Evolutionary conservation across 805 yeast genomes (phyloP).

Genomic region (Ogataea kodamae): DNA sequence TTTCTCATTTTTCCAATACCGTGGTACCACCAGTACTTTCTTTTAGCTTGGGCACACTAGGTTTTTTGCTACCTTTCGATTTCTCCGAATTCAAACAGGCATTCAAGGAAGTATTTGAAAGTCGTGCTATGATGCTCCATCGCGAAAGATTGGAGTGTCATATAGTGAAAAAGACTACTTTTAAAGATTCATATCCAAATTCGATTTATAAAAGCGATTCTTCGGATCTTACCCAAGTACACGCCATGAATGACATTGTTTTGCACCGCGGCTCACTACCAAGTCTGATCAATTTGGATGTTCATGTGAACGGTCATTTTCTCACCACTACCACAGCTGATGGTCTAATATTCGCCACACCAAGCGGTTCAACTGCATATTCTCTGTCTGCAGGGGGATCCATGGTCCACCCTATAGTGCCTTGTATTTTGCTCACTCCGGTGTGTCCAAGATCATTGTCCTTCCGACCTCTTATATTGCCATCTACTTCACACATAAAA

Average conservation of each 20-base stretch:
- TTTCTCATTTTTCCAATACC: conserved; percentile 66
- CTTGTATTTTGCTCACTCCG: conserved; percentile 80
- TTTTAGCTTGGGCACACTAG: conserved; percentile 87
- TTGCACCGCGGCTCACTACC: conserved; percentile 88
- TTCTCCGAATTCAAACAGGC: conserved; percentile 57
- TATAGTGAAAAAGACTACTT: conserved; percentile 39
- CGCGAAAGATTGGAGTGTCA: conserved; percentile 79
- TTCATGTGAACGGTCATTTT: conserved; percentile 79
- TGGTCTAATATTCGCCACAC: conserved; percentile 81
- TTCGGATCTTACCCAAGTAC: conserved; percentile 38
- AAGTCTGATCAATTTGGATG: conserved; percentile 76
- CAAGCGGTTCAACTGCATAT: conserved; percentile 95
- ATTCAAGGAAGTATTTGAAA: conserved; percentile 61
- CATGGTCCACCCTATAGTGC: conserved; percentile 84
- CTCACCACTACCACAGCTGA: conserved; percentile 90
- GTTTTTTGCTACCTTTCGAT: conserved; percentile 86
- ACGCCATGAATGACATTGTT: conserved; percentile 91
- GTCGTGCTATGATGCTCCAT: conserved; percentile 68
- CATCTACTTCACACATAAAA: conserved; percentile 70
- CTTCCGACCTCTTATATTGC: conserved; percentile 84
- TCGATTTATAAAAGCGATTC: conserved; percentile 18
- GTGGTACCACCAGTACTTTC: conserved; percentile 86
- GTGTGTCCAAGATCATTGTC: conserved; percentile 88
- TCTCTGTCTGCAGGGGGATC: conserved; percentile 89
- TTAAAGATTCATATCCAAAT: conserved; percentile 10